phyloP scores from a whole-genome alignment of 176 grass and related monocot genomes.

The Melocanna baccifera region DNA sequence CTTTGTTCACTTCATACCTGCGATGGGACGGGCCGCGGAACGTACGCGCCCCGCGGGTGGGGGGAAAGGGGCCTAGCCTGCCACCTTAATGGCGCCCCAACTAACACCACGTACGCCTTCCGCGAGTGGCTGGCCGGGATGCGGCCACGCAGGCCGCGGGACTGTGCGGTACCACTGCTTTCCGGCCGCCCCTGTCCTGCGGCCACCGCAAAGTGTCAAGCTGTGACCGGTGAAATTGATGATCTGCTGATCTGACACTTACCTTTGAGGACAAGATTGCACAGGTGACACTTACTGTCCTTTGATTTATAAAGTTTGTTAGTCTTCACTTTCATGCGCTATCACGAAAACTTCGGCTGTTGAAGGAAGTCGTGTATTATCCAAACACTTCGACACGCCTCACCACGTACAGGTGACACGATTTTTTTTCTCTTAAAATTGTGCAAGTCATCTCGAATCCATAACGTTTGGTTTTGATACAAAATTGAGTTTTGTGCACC shows the following conservation, averaged over 20 bases:
- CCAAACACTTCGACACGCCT: too few relatives aligned
- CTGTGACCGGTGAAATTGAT: not conserved
- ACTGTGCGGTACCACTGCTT: not conserved
- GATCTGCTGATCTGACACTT: not conserved
- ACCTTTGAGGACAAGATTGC: not conserved
- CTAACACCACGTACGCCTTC: not conserved
- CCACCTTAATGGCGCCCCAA: conserved; percentile 18
- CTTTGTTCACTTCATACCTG: not conserved
- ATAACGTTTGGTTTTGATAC: too few relatives aligned
- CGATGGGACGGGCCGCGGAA: not conserved
- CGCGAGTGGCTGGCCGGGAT: conserved; percentile 19
- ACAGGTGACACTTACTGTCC: not conserved
- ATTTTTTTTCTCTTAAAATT: too few relatives aligned
- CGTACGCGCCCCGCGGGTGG: not conserved
- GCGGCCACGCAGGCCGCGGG: conserved; percentile 1
- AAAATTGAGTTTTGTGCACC: too few relatives aligned
- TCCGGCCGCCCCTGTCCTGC: not conserved
- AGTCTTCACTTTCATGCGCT: not conserved
- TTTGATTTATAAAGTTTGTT: not conserved
- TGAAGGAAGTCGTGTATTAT: not conserved
- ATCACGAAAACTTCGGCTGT: not conserved
- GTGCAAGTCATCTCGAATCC: too few relatives aligned
- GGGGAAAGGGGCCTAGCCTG: not conserved
- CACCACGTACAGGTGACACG: too few relatives aligned
- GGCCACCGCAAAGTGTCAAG: not conserved